phyloP scores from a whole-genome alignment of 2,329 filamentous ascomycete genomes.

The Curvularia eragrostidis region DNA sequence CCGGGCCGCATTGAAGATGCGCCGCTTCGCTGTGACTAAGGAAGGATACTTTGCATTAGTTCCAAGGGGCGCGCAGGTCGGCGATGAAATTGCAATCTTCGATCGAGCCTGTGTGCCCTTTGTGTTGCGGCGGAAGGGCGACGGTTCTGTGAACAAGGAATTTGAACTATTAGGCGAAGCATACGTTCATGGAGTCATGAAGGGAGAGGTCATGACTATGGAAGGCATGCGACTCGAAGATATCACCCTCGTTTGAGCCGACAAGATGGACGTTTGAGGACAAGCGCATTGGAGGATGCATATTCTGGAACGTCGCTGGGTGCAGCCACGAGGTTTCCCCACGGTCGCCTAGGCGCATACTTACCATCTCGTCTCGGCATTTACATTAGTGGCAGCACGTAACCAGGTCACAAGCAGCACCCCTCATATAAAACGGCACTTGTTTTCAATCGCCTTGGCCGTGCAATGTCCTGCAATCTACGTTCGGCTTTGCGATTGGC shows the following conservation, averaged over 20 bases:
- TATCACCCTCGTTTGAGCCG: slow-evolving; percentile 20
- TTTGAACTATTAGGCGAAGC: slow-evolving; percentile 31
- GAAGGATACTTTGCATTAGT: slow-evolving; percentile 34
- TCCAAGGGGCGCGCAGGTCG: slow-evolving; percentile 23
- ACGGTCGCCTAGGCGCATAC: background rate
- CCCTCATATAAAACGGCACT: slow-evolving; percentile 13
- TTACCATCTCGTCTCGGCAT: background rate
- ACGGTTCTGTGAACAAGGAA: background rate
- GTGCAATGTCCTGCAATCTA: slow-evolving; percentile 18
- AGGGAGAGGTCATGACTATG: slow-evolving; percentile 25
- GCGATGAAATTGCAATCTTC: slow-evolving; percentile 29
- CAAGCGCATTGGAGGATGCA: too few relatives aligned
- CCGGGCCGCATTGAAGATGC: slow-evolving; percentile 26
- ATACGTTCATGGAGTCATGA: slow-evolving; percentile 36
- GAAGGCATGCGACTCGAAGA: slow-evolving; percentile 14
- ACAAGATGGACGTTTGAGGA: background rate
- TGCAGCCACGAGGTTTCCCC: background rate
- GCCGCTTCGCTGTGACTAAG: slow-evolving; percentile 30
- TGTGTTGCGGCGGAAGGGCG: slow-evolving; percentile 13
- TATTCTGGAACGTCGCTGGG: background rate
- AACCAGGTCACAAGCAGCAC: slow-evolving; percentile 19
- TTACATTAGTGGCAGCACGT: slow-evolving; percentile 1
- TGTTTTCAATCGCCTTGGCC: slow-evolving; percentile 7
- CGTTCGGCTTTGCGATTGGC: slow-evolving; percentile 27
- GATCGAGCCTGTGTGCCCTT: slow-evolving; percentile 31